A percentile compares a stretch with the other conserved stretches of the same genome.
phyloP scores from a whole-genome alignment of 208 protist species.

The Trypanosoma rangeli region DNA sequence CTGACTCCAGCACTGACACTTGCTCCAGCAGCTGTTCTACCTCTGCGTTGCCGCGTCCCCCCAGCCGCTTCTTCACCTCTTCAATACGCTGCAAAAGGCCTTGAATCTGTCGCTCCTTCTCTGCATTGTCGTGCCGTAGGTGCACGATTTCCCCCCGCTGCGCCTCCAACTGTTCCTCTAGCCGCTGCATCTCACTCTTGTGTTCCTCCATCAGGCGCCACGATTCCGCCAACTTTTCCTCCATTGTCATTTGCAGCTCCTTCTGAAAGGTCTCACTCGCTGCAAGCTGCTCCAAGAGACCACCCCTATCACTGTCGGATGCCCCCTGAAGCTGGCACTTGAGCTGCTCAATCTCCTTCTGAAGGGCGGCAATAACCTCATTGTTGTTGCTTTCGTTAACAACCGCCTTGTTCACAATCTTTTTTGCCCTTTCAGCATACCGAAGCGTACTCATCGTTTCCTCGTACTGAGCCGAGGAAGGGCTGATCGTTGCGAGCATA shows the following conservation, averaged over 20 bases:
- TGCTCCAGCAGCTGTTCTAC: slow-evolving; percentile 57
- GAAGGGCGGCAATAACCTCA: slow-evolving; percentile 68
- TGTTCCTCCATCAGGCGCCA: slow-evolving; percentile 69
- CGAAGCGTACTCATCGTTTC: slow-evolving; percentile 93
- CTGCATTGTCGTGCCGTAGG: slow-evolving; percentile 51
- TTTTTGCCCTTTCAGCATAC: slow-evolving; percentile 89
- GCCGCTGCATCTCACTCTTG: slow-evolving; percentile 61
- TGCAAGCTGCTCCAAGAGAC: slow-evolving; percentile 59
- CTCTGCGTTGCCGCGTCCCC: slow-evolving; percentile 13
- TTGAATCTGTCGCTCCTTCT: slow-evolving; percentile 68
- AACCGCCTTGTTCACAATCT: slow-evolving; percentile 90
- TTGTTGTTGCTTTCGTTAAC: slow-evolving; percentile 91
- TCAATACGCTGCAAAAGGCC: slow-evolving; percentile 58
- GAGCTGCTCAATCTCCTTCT: slow-evolving; percentile 64
- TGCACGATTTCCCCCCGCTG: slow-evolving; percentile 59
- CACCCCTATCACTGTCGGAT: slow-evolving; percentile 45
- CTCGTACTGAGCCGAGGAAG: slow-evolving; percentile 82
- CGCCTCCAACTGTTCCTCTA: slow-evolving; percentile 48
- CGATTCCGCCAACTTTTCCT: slow-evolving; percentile 69
- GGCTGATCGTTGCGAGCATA: slow-evolving; percentile 95
- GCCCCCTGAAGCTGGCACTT: slow-evolving; percentile 52
- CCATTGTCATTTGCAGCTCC: slow-evolving; percentile 64
- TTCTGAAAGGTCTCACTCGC: slow-evolving; percentile 71
- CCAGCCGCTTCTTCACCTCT: slow-evolving; percentile 21
- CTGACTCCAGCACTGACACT: slow-evolving; percentile 62